These are phyloP conservation scores for Yamadazyma insecticola DNA, from an alignment of 805 yeast species.

Conservation along the genomic window DNA sequence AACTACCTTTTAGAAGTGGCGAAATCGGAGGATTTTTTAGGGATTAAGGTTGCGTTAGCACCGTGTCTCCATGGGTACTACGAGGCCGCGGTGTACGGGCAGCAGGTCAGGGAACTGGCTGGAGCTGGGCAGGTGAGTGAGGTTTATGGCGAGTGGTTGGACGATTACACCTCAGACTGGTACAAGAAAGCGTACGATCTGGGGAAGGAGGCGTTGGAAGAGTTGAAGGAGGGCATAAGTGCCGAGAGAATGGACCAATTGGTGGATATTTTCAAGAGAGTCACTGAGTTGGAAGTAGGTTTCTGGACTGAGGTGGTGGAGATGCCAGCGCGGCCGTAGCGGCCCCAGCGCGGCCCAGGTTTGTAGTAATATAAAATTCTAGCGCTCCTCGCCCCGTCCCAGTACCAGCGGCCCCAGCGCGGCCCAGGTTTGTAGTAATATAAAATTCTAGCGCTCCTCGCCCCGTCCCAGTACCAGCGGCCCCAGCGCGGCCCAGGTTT, in stretches of 20 bases:
- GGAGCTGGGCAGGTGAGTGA: constrained; percentile 19
- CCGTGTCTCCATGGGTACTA: constrained; percentile 77
- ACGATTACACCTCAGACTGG: constrained; percentile 57
- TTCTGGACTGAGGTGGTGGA: constrained; percentile 67
- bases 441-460: too few species aligned
- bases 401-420: too few species aligned
- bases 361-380: too few species aligned
- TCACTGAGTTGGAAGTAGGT: constrained; percentile 54
- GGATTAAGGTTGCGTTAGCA: constrained; percentile 61
- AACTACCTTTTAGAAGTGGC: constrained; percentile 55
- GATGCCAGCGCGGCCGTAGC: too few species aligned
- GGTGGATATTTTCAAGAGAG: constrained; percentile 55
- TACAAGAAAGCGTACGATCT: constrained; percentile 47
- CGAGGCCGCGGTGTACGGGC: constrained; percentile 44
- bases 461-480: too few species aligned
- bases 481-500: too few species aligned
- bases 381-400: too few species aligned
- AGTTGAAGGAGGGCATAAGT: constrained; percentile 27
- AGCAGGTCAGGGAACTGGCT: constrained; percentile 2
- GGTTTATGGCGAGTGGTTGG: constrained; percentile 51
- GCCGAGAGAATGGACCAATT: constrained; percentile 46
- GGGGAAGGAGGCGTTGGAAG: constrained; percentile 49
- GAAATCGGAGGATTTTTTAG: constrained; percentile 52
- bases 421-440: too few species aligned
- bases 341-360: too few species aligned